Base-by-base conservation (phyloP, 1,284 basidiomycete genomes). In the Pyrrhoderma noxium region DNA sequence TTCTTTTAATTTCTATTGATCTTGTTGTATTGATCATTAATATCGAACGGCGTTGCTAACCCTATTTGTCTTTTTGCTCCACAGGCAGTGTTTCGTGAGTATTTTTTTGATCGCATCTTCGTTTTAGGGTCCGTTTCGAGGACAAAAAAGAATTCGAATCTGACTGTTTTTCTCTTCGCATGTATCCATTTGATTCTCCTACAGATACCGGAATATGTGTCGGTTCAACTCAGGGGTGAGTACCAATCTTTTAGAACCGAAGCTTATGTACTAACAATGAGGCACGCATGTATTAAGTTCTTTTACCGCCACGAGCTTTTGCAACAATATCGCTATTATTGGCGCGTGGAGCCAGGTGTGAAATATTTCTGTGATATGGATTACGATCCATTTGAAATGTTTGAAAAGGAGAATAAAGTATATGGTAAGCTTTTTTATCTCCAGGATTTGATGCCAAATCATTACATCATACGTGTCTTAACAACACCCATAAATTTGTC, bases 201-300 rank as follows among this genome's bases (percentile, higher is more conserved):
- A 61, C 58, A 78, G 75, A n/a, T 84, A 84, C 59, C 73, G 80
- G 22, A 83, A 84, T 55, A 81, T 90, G 87, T 92, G 88, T 64
- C 77, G 90, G 42, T 93, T 87, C 68, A 87, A 91, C 62, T 86
- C 85, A 19, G 89, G 89, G 27, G 87, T 85, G 65, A 64, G 85
- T 62, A 35, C 22, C 34, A 22, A 40, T 51, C 18, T 38, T 34
- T 34, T 42, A 31, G 61, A 13, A 39, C 38, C 55, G 45, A 49
- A 56, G 49, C 54, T 59, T 53, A 41, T 51, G 5, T 31, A 48
- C 38, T 45, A 13, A 34, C 41, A 35, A 9, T 34, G 27, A n/a
- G 27, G 27, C 27, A 11, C 11, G 7, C 46, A 14, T 27, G 13
- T 38, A 8, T 38, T 3, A 56, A 86, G 82, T 87, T 81, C 68